phyloP scores from a whole-genome alignment of 176 grass and related monocot species.

The Aegilops speltoides region DNA sequence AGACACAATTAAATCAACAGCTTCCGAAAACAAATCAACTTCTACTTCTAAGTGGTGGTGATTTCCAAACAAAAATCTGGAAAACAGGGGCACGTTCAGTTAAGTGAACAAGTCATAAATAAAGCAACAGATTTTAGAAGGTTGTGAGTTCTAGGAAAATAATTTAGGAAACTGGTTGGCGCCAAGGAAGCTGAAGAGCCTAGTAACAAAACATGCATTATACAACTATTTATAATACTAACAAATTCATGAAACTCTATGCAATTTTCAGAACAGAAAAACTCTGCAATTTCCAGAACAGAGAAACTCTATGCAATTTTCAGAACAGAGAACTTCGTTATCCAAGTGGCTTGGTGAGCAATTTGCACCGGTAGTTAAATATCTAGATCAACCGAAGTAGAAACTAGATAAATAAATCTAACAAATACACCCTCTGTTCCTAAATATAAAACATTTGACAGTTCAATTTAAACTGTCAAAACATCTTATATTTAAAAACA shows the following conservation, averaged over 20 bases:
- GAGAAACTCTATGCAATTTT: background rate
- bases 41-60: too few relatives aligned
- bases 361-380: background rate
- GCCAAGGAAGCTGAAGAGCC: background rate
- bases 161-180: background rate
- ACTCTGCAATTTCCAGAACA: too few relatives aligned
- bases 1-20: background rate
- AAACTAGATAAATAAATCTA: background rate
- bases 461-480: too few relatives aligned
- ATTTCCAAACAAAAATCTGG: too few relatives aligned
- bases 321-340: too few relatives aligned
- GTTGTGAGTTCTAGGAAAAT: background rate
- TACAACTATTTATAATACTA: background rate
- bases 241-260: background rate
- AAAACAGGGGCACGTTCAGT: too few relatives aligned
- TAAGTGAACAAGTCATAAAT: background rate
- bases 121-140: background rate
- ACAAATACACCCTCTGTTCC: background rate
- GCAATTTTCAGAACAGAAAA: background rate
- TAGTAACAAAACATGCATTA: background rate
- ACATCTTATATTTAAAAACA: too few relatives aligned
- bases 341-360: background rate
- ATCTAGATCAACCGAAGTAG: background rate
- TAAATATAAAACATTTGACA: too few relatives aligned
- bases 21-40: background rate